phyloP scores from a whole-genome alignment of 2,329 filamentous ascomycete genomes.

The Arthrobotrys sinensis region DNA sequence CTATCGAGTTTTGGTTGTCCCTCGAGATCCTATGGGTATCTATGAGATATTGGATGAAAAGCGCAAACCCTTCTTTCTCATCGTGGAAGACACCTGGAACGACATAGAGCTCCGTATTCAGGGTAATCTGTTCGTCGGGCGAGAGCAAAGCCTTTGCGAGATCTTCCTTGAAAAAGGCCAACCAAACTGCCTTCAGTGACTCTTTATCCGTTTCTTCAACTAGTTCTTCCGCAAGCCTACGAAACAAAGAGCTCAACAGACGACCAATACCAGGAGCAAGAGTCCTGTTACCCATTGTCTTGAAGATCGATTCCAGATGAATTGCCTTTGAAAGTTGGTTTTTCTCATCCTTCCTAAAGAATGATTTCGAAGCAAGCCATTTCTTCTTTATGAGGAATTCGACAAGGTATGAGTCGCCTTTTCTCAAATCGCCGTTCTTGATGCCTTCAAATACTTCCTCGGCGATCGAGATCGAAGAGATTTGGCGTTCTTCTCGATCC shows the following conservation, averaged over 20 bases:
- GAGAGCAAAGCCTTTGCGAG: constrained; percentile 48
- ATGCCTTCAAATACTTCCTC: constrained; percentile 32
- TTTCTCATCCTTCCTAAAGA: constrained; percentile 11
- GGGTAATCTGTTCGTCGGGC: constrained; percentile 34
- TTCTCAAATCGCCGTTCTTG: constrained; percentile 33
- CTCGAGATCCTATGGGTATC: constrained; percentile 65
- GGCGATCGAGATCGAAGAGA: constrained; percentile 30
- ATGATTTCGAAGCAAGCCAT: constrained; percentile 66
- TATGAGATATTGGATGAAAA: constrained; percentile 70
- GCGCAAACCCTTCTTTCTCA: constrained; percentile 66
- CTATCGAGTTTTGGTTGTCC: constrained; percentile 39
- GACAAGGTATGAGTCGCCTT: constrained; percentile 51
- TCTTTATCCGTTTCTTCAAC: not conserved
- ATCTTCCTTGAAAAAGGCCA: constrained; percentile 34
- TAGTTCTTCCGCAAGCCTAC: constrained; percentile 32
- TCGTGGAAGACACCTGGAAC: constrained; percentile 48
- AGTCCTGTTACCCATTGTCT: constrained; percentile 60
- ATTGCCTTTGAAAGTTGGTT: constrained; percentile 71
- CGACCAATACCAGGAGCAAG: constrained; percentile 62
- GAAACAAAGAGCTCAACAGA: constrained; percentile 45
- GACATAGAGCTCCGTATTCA: constrained; percentile 55
- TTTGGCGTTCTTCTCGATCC: constrained; percentile 15
- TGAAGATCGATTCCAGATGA: constrained; percentile 33
- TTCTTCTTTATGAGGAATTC: constrained; percentile 57
- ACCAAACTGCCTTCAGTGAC: constrained; percentile 22